Evolutionary conservation across 163 green algal genomes (phyloP).

Genomic region (Chlamydomonas reinhardtii): DNA sequence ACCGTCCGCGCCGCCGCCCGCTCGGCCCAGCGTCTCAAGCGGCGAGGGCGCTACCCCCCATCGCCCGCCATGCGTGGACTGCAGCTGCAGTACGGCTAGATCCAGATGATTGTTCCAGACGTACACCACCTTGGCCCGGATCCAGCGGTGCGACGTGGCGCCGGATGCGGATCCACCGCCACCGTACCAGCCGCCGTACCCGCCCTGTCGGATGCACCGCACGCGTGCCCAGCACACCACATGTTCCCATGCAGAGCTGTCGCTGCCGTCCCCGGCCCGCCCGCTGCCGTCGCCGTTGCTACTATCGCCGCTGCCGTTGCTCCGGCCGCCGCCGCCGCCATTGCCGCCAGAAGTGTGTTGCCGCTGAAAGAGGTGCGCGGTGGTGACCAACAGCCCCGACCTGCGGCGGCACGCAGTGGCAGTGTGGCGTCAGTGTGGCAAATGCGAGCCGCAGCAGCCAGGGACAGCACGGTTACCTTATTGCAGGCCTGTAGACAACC

Average conservation of each 20-base stretch:
- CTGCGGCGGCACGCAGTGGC: too few relatives aligned
- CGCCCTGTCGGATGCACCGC: neutral
- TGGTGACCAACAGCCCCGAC: conserved; percentile 75
- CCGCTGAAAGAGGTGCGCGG: conserved; percentile 76
- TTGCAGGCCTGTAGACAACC: too few relatives aligned
- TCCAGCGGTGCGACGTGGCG: conserved; percentile 34
- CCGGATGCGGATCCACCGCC: neutral
- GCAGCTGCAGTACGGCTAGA: conserved; percentile 75
- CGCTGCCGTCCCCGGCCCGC: too few relatives aligned
- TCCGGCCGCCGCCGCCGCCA: neutral
- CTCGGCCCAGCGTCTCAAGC: too few relatives aligned
- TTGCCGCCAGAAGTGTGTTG: neutral
- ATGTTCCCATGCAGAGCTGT: neutral
- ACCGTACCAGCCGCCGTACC: neutral
- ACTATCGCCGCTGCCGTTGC: neutral
- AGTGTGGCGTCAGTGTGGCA: too few relatives aligned
- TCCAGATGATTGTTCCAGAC: conserved; percentile 73
- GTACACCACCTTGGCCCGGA: conserved; percentile 63
- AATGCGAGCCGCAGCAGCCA: too few relatives aligned
- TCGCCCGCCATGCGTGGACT: conserved; percentile 6
- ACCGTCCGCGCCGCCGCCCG: neutral
- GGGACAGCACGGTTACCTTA: too few relatives aligned
- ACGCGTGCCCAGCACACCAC: conserved; percentile 25
- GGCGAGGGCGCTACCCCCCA: neutral
- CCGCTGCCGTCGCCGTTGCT: neutral